Conservation (phyloP, 2,329 filamentous ascomycete species). For the Clathrospora elynae region DNA sequence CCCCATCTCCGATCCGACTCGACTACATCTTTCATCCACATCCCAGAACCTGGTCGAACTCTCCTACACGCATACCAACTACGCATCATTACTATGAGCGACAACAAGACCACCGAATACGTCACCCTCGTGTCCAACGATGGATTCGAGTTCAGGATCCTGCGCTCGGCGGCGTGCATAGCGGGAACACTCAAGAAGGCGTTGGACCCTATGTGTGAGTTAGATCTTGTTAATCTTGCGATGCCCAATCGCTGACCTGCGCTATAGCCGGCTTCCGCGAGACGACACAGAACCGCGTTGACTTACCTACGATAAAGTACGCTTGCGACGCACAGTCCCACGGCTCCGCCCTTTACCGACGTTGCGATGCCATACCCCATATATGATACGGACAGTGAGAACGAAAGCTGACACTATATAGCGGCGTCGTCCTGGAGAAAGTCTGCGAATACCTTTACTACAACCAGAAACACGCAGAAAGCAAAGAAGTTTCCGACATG, state of each 20-base stretch:
- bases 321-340: conserved; percentile 1
- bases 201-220: conserved; percentile 70
- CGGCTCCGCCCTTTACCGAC: not conserved
- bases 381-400: not conserved
- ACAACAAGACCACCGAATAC: conserved; percentile 62
- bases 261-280: conserved; percentile 67
- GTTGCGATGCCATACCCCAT: not conserved
- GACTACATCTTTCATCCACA: not conserved
- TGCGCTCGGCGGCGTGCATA: conserved; percentile 71
- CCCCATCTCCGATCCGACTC: no score
- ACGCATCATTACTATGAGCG: conserved; percentile 27
- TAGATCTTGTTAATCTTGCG: no score
- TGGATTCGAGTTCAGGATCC: conserved; percentile 76
- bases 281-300: conserved; percentile 66
- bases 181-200: conserved; percentile 76
- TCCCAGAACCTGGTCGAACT: not conserved
- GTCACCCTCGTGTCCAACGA: conserved; percentile 78
- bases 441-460: conserved; percentile 85
- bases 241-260: not conserved
- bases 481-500: conserved; percentile 77
- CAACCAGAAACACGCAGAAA: conserved; percentile 73
- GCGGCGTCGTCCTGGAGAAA: conserved; percentile 76
- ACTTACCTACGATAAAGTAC: conserved; percentile 76
- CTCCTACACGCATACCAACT: not conserved
- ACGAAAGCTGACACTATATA: conserved; percentile 43